phyloP scores from a whole-genome alignment of 495 filamentous ascomycete species.

The Tuber microsphaerosporum region DNA sequence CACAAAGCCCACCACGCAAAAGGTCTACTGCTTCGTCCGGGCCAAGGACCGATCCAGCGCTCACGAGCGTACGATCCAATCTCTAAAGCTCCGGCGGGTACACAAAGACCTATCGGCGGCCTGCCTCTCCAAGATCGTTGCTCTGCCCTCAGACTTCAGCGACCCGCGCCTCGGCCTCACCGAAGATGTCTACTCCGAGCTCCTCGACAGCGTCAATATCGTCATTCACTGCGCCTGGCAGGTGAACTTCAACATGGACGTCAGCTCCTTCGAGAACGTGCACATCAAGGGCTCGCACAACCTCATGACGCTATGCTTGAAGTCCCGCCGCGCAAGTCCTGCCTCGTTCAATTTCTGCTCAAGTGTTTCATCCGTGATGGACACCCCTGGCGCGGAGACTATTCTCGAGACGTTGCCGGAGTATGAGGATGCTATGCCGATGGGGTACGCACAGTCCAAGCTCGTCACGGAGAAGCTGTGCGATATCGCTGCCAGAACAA shows the following conservation, averaged over 20 bases:
- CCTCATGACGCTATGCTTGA: conserved; percentile 53
- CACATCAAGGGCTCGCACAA: conserved; percentile 53
- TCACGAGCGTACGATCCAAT: conserved; percentile 20
- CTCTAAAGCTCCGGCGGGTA: conserved; percentile 19
- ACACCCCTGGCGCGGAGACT: conserved; percentile 28
- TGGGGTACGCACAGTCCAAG: conserved; percentile 59
- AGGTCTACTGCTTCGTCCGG: conserved; percentile 53
- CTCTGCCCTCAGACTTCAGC: conserved; percentile 45
- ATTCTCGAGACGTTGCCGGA: conserved; percentile 48
- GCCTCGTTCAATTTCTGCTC: conserved; percentile 55
- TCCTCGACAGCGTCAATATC: conserved; percentile 46
- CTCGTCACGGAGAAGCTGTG: conserved; percentile 55
- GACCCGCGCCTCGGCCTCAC: conserved; percentile 47
- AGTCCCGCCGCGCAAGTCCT: conserved; percentile 40
- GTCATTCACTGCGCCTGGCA: conserved; percentile 64
- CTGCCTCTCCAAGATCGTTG: conserved; percentile 42
- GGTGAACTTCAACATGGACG: conserved; percentile 60
- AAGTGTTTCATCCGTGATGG: conserved; percentile 49
- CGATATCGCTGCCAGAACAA: conserved; percentile 37
- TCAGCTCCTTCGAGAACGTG: conserved; percentile 51
- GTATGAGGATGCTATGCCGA: conserved; percentile 47
- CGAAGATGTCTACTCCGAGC: conserved; percentile 37
- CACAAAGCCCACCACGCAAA: conserved; percentile 44
- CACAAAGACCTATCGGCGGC: conserved; percentile 16
- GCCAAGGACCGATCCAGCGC: conserved; percentile 29